Percentiles rank a stretch among this genome's conserved stretches.
phyloP scores from a whole-genome alignment of 2,329 filamentous ascomycete species.

The Pyrenochaeta sp. region DNA sequence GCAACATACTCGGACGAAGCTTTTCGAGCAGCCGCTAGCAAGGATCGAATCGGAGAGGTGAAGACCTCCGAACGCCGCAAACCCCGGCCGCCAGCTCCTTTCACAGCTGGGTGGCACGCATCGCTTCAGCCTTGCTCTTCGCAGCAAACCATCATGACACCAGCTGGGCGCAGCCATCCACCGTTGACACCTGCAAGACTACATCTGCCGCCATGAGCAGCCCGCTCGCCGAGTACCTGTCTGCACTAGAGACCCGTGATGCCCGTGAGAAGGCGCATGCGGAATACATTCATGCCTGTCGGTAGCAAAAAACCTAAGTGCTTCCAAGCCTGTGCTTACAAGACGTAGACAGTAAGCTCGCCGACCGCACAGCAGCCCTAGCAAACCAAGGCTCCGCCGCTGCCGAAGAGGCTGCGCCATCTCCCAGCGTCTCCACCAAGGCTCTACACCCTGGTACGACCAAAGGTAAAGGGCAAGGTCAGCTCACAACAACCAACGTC shows the following conservation, averaged over 20 bases:
- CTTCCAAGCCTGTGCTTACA: conserved; percentile 8
- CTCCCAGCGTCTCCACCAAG: conserved; percentile 29
- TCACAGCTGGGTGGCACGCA: background rate
- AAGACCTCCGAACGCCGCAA: conserved; percentile 21
- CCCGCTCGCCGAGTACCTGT: conserved; percentile 85
- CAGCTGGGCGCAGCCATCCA: conserved; percentile 2
- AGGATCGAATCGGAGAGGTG: conserved; percentile 26
- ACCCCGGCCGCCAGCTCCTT: conserved; percentile 7
- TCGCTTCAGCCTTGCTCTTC: conserved; percentile 19
- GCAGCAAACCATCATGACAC: conserved; percentile 34
- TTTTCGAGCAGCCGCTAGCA: conserved; percentile 20
- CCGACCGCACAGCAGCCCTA: conserved; percentile 53
- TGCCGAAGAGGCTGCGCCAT: conserved; percentile 24
- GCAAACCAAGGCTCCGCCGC: conserved; percentile 34
- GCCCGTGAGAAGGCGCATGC: conserved; percentile 71
- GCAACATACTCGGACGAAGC: no score
- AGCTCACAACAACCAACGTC: conserved; percentile 19
- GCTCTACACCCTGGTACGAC: conserved; percentile 28
- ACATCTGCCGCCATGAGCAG: conserved; percentile 63
- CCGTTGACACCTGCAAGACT: conserved; percentile 5
- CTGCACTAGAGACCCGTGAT: conserved; percentile 76
- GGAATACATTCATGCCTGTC: conserved; percentile 82
- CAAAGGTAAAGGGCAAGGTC: conserved; percentile 29
- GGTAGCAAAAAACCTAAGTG: conserved; percentile 29
- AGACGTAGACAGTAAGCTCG: conserved; percentile 54